Evolutionary conservation across 176 grass and related monocot genomes (phyloP).

Genomic region (Aechmea fasciata): DNA sequence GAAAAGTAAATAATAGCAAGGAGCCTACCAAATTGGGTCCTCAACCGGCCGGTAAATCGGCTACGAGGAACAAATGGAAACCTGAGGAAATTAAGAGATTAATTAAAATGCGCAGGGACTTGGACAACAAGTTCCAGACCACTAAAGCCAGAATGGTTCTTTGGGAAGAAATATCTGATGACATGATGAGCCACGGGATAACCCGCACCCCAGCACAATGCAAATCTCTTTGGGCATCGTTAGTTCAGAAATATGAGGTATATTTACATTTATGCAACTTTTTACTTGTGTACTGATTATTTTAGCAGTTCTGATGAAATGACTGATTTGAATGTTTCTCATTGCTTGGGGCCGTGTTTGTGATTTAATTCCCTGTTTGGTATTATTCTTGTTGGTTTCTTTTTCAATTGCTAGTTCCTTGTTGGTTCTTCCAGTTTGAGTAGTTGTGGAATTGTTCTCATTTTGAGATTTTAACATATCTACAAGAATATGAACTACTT

Average conservation of each 20-base stretch:
- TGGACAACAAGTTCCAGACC: constrained; percentile 68
- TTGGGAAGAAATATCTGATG: constrained; percentile 80
- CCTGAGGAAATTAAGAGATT: constrained; percentile 82
- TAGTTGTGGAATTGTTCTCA: too few species aligned
- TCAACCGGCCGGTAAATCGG: constrained; percentile 25
- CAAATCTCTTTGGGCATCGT: constrained; percentile 91
- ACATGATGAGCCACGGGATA: constrained; percentile 58
- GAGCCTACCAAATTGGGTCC: constrained; percentile 5
- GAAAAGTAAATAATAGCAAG: not conserved
- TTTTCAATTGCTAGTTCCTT: too few species aligned
- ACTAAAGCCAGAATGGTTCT: constrained; percentile 91
- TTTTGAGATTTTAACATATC: too few species aligned
- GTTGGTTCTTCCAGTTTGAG: too few species aligned
- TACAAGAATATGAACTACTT: too few species aligned
- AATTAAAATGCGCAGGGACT: constrained; percentile 60
- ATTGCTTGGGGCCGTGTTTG: too few species aligned
- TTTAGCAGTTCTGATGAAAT: constrained; percentile 1
- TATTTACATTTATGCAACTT: constrained; percentile 5
- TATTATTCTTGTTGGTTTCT: too few species aligned
- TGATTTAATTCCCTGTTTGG: too few species aligned
- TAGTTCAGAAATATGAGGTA: constrained; percentile 98
- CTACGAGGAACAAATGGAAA: constrained; percentile 83
- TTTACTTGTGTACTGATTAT: not conserved
- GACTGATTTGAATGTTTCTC: constrained; percentile 8
- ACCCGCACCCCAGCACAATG: constrained; percentile 64